Evolutionary conservation across 352 stramenopile species (phyloP).

Genomic region (Phytopythium cucurbitacearum): DNA sequence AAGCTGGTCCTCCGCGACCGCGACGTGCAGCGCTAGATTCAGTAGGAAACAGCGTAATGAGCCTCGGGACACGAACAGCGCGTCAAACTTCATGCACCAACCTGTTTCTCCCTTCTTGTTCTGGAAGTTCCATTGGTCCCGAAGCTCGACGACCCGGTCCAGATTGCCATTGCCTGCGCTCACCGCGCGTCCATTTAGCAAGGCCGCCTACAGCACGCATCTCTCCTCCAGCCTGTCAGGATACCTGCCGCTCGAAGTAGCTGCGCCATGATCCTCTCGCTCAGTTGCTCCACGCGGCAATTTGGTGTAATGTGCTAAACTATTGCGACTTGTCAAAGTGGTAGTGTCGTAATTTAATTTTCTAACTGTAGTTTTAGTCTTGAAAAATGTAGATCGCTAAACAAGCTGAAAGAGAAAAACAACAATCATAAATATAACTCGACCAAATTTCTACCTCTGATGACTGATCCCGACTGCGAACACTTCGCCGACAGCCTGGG

Average conservation of each 20-base stretch:
- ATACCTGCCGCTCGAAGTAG: constrained; percentile 40
- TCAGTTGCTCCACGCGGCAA: background rate
- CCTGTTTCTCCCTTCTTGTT: constrained; percentile 84
- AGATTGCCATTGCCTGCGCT: constrained; percentile 58
- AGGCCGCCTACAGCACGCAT: background rate
- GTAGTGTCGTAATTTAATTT: constrained; percentile 7
- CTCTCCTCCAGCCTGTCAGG: too few relatives aligned
- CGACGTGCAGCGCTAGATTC: constrained; percentile 59
- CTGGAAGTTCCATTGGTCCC: constrained; percentile 63
- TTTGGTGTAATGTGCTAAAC: constrained; percentile 3
- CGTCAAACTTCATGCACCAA: constrained; percentile 8
- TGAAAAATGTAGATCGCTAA: too few relatives aligned
- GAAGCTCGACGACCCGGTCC: constrained; percentile 64
- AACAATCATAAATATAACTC: too few relatives aligned
- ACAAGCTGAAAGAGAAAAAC: too few relatives aligned
- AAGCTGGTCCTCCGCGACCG: constrained; percentile 65
- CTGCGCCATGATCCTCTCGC: constrained; percentile 27
- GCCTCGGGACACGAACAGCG: background rate
- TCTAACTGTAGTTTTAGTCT: background rate
- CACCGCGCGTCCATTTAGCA: background rate
- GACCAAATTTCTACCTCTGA: too few relatives aligned
- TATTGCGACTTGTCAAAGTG: background rate
- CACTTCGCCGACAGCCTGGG: too few relatives aligned
- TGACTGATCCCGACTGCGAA: too few relatives aligned
- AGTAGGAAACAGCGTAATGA: background rate